These are phyloP conservation scores for Trichothecium sympodiale DNA, from an alignment of 2,329 filamentous ascomycete species.

Conservation along the genomic window DNA sequence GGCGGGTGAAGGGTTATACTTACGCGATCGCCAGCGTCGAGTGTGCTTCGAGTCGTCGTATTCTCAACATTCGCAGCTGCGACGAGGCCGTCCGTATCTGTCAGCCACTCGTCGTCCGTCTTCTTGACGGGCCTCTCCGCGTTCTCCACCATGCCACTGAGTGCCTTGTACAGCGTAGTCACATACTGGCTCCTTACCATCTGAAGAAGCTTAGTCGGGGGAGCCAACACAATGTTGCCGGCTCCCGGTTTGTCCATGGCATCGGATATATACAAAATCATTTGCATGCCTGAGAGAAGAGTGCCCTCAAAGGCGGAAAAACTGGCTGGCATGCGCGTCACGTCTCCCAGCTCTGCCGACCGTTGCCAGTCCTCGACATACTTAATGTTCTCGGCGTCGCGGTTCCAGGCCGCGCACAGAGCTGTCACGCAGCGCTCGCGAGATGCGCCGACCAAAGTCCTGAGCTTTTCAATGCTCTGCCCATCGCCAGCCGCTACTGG, in stretches of 20 bases:
- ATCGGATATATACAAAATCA: conserved; percentile 87
- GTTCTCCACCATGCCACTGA: conserved; percentile 95
- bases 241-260: conserved; percentile 64
- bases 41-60: conserved; percentile 30
- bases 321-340: conserved; percentile 81
- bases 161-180: conserved; percentile 81
- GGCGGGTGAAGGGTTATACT: conserved; percentile 13
- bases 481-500: conserved; percentile 45
- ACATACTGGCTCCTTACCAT: conserved; percentile 90
- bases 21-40: conserved; percentile 47
- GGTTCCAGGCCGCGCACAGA: conserved; percentile 83
- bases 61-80: conserved; percentile 20
- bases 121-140: conserved; percentile 65
- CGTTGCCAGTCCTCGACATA: conserved; percentile 89
- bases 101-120: conserved; percentile 50
- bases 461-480: conserved; percentile 60
- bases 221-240: conserved; percentile 71
- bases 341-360: conserved; percentile 67
- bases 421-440: conserved; percentile 80
- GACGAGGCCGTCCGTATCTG: conserved; percentile 31
- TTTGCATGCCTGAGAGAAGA: conserved; percentile 79
- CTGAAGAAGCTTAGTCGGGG: conserved; percentile 76
- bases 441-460: conserved; percentile 61
- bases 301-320: conserved; percentile 80
- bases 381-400: conserved; percentile 86